A percentile compares a stretch with the other conserved stretches of the same genome.
phyloP scores from a whole-genome alignment of 1,139 yeast species.

The Trichomonascaceae sp. region DNA sequence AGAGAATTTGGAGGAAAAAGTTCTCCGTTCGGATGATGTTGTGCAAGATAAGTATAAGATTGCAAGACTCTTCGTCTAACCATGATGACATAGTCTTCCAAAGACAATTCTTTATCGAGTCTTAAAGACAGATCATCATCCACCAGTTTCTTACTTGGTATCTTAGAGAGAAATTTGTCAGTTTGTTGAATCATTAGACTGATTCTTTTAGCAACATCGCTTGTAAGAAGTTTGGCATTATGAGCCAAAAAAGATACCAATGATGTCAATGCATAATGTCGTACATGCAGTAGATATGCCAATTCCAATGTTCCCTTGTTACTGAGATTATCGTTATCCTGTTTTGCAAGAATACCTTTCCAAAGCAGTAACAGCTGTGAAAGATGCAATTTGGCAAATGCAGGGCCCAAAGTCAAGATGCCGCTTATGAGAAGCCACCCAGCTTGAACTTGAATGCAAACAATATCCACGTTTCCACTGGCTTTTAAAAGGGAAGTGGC shows the following conservation, averaged over 20 bases:
- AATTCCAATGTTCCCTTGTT: constrained; percentile 29
- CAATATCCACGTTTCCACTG: constrained; percentile 28
- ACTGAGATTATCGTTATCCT: constrained; percentile 25
- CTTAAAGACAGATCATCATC: constrained; percentile 27
- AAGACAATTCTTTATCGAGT: constrained; percentile 22
- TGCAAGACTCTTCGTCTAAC: constrained; percentile 32
- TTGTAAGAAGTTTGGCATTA: constrained; percentile 33
- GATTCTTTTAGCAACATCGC: constrained; percentile 36
- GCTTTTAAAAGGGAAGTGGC: constrained; percentile 31
- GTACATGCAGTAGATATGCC: constrained; percentile 32
- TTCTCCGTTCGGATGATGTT: constrained; percentile 22
- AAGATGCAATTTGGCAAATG: constrained; percentile 61
- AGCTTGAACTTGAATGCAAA: constrained; percentile 30
- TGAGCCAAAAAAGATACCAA: constrained; percentile 32
- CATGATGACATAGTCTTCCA: constrained; percentile 28
- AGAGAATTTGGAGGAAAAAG: constrained; percentile 31
- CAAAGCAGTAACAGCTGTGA: constrained; percentile 73
- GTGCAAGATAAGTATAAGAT: constrained; percentile 30
- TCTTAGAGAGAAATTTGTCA: constrained; percentile 26
- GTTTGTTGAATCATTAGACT: constrained; percentile 30
- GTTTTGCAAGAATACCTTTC: constrained; percentile 65
- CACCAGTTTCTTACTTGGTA: constrained; percentile 23
- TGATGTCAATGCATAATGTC: constrained; percentile 35
- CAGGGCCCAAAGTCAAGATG: constrained; percentile 61
- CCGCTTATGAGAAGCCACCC: constrained; percentile 77